Evolutionary conservation across 768 basidiomycete species (phyloP).

Genomic region (Psilocybe subaeruginosa): DNA sequence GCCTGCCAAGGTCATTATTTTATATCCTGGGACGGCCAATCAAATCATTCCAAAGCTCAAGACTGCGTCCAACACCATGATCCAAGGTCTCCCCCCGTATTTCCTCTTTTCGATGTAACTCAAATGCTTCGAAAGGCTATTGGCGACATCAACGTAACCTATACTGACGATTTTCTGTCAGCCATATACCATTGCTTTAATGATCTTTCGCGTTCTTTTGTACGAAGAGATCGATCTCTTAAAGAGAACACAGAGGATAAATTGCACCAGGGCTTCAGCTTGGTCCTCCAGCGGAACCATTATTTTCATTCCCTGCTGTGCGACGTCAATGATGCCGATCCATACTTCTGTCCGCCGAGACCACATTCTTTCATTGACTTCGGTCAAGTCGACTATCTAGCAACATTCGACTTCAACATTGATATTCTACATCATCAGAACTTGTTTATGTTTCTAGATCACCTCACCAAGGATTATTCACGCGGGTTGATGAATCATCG

Average conservation of each 20-base stretch:
- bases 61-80: background rate
- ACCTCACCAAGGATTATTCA: background rate
- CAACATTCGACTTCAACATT: background rate
- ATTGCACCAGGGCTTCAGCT: background rate
- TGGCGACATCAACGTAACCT: background rate
- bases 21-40: too few species aligned
- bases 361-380: background rate
- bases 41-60: background rate
- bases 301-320: background rate
- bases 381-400: background rate
- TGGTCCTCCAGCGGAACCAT: background rate
- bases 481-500: background rate
- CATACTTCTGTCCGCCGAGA: background rate
- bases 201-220: background rate
- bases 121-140: background rate
- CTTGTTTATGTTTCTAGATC: background rate
- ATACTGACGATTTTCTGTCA: background rate
- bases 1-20: background rate
- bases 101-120: background rate
- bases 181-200: background rate
- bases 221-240: background rate
- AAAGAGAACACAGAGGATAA: background rate
- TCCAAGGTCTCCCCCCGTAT: background rate
- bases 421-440: conserved; percentile 1
- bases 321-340: background rate